A percentile compares a stretch with the other conserved stretches of the same genome.
Conservation (phyloP, 2,329 filamentous ascomycete genomes). For the Diaporthe eres region DNA sequence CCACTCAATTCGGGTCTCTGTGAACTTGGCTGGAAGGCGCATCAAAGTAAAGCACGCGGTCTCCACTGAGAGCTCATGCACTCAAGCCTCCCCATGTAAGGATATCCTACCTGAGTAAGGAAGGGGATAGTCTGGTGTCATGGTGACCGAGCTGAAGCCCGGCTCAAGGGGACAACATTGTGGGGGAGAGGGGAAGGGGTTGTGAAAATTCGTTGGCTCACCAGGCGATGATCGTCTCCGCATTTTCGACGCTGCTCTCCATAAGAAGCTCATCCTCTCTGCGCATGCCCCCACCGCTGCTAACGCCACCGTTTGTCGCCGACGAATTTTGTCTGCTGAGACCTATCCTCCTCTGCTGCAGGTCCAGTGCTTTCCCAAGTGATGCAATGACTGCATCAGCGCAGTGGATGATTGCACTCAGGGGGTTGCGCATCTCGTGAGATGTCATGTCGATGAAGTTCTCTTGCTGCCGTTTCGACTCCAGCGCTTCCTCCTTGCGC, state of each 20-base stretch:
- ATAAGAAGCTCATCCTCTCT: conserved; percentile 57
- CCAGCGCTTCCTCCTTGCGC: conserved; percentile 69
- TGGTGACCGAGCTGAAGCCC: background rate
- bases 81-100: background rate
- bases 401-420: conserved; percentile 81
- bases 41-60: background rate
- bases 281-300: conserved; percentile 47
- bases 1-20: background rate
- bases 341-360: conserved; percentile 44
- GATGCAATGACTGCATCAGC: conserved; percentile 77
- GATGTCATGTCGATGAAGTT: conserved; percentile 85
- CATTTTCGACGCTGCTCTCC: conserved; percentile 76
- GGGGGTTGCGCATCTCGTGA: conserved; percentile 81
- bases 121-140: background rate
- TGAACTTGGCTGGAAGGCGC: background rate
- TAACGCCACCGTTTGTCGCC: conserved; percentile 25
- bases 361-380: conserved; percentile 59
- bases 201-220: background rate
- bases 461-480: conserved; percentile 78
- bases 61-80: background rate
- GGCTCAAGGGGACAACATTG: background rate
- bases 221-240: conserved; percentile 83
- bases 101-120: background rate
- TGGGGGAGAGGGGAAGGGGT: background rate
- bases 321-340: conserved; percentile 49